Conservation (phyloP, 192 early-diverging fungal species). For the Coemansia sp. region DNA sequence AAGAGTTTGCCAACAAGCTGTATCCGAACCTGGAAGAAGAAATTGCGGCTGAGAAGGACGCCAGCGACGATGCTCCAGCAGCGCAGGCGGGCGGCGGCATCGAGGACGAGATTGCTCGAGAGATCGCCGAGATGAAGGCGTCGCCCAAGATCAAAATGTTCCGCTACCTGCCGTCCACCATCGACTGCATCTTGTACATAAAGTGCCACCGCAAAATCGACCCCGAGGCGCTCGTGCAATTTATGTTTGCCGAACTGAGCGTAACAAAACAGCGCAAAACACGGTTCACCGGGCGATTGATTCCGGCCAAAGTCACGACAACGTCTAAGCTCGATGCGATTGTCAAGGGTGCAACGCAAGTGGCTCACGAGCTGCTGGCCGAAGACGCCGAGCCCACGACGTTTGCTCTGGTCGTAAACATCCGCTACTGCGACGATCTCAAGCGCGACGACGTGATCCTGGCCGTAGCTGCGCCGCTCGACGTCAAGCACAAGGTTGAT, state of each 20-base stretch:
- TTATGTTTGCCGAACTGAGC: slow-evolving; percentile 46
- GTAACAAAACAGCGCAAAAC: slow-evolving; percentile 48
- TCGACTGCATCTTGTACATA: slow-evolving; percentile 51
- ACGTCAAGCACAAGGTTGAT: slow-evolving; percentile 55
- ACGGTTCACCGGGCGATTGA: slow-evolving; percentile 42
- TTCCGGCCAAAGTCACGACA: slow-evolving; percentile 45
- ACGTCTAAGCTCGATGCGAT: slow-evolving; percentile 52
- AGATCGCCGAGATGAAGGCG: slow-evolving; percentile 47
- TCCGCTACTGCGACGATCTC: slow-evolving; percentile 51
- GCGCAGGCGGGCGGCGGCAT: slow-evolving; percentile 25
- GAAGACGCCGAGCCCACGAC: slow-evolving; percentile 52
- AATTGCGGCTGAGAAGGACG: slow-evolving; percentile 27
- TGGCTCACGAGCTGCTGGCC: slow-evolving; percentile 35
- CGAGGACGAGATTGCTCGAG: slow-evolving; percentile 53
- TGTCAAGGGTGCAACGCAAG: slow-evolving; percentile 33
- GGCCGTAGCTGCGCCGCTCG: slow-evolving; percentile 49
- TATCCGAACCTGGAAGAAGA: slow-evolving; percentile 50
- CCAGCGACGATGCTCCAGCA: slow-evolving; percentile 3
- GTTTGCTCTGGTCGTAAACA: slow-evolving; percentile 53
- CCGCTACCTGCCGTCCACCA: slow-evolving; percentile 44
- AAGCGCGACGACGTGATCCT: slow-evolving; percentile 51
- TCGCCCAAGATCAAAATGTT: slow-evolving; percentile 33
- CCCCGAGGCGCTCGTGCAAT: slow-evolving; percentile 44
- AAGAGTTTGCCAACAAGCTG: slow-evolving; percentile 42
- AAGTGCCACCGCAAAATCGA: slow-evolving; percentile 48